A percentile compares a stretch with the other conserved stretches of the same genome.
These are phyloP conservation scores for Xylaria longipes DNA, from an alignment of 495 filamentous ascomycete species.

Conservation along the genomic window DNA sequence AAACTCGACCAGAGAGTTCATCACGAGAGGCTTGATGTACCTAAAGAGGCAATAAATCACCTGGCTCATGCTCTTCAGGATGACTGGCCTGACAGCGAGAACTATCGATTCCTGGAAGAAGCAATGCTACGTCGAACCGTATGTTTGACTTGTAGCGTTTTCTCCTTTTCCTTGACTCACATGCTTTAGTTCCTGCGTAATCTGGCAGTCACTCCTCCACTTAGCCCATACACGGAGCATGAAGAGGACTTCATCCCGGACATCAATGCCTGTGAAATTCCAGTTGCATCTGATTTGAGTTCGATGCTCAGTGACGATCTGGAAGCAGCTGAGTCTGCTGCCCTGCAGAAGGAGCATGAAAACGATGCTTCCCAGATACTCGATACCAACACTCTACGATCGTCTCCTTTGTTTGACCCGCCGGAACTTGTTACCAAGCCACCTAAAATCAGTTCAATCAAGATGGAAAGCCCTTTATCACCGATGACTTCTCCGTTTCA, in stretches of 20 bases:
- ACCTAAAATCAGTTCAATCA: constrained; percentile 27
- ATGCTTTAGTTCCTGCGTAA: constrained; percentile 21
- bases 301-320: constrained; percentile 56
- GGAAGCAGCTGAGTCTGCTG: constrained; percentile 49
- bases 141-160: constrained; percentile 23
- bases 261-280: constrained; percentile 54
- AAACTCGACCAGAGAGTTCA: constrained; percentile 34
- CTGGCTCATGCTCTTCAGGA: constrained; percentile 47
- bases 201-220: constrained; percentile 60
- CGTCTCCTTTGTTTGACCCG: constrained; percentile 25
- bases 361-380: neutral
- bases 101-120: constrained; percentile 40
- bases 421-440: constrained; percentile 20
- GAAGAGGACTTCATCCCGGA: constrained; percentile 54
- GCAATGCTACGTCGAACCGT: constrained; percentile 44
- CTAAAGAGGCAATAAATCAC: constrained; percentile 45
- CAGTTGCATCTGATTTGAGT: constrained; percentile 57
- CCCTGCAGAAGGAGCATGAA: constrained; percentile 44
- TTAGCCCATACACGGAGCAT: constrained; percentile 56
- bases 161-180: neutral
- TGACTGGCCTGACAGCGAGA: constrained; percentile 47
- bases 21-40: constrained; percentile 54
- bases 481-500: constrained; percentile 27
- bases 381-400: constrained; percentile 10
- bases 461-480: constrained; percentile 30